A percentile compares a stretch with the other conserved stretches of the same genome.
These are phyloP conservation scores for Arthrobotrys iridis DNA, from an alignment of 2,329 filamentous ascomycete genomes.

Conservation along the genomic window DNA sequence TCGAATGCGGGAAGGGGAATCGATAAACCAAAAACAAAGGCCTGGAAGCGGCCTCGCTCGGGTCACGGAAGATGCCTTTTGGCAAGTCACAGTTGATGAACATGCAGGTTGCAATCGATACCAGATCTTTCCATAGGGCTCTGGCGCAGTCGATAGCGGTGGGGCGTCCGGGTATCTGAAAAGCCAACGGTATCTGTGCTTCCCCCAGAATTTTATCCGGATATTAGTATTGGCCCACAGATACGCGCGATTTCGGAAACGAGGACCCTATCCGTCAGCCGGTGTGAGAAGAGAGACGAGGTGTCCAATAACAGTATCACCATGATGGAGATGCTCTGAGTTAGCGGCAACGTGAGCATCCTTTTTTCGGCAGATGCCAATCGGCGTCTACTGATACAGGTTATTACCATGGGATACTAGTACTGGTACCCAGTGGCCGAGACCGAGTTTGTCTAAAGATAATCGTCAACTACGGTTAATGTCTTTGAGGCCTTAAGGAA, in stretches of 20 bases:
- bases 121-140: no score
- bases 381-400: no score
- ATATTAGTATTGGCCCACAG: neutral
- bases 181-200: slow-evolving; percentile 1
- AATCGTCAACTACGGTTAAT: neutral
- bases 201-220: no score
- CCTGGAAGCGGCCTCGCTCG: no score
- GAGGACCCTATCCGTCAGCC: slow-evolving; percentile 3
- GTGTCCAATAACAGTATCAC: neutral
- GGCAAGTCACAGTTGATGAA: no score
- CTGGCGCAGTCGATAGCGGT: no score
- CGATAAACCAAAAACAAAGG: slow-evolving; percentile 13
- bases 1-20: neutral
- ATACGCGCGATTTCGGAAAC: slow-evolving; percentile 19
- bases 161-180: neutral
- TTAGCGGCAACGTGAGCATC: slow-evolving; percentile 9
- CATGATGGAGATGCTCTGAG: slow-evolving; percentile 8
- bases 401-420: no score
- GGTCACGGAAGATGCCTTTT: slow-evolving; percentile 10
- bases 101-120: neutral
- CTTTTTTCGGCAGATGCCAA: slow-evolving; percentile 8
- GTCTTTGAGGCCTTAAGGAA: neutral
- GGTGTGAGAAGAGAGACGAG: neutral
- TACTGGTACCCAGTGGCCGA: no score
- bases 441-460: no score